A percentile compares a stretch with the other conserved stretches of the same genome.
phyloP scores from a whole-genome alignment of 2,329 filamentous ascomycete species.

The Phoma herbarum region DNA sequence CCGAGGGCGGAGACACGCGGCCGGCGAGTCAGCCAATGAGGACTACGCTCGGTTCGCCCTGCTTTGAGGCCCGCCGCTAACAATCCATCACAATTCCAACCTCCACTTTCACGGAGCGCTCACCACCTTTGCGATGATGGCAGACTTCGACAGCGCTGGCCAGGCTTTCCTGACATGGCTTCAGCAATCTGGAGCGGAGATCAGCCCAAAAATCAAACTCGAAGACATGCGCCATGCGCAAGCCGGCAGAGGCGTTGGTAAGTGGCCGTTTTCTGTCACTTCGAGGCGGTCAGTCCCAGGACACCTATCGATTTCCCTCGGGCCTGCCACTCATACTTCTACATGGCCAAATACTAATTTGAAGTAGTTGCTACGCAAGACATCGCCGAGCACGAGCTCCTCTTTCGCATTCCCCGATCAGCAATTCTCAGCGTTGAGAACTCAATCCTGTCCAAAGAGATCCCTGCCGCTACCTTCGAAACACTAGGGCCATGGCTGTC shows the following conservation, averaged over 20 bases:
- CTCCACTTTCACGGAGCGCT: slow-evolving; percentile 19
- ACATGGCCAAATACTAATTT: slow-evolving; percentile 21
- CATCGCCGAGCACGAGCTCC: slow-evolving; percentile 76
- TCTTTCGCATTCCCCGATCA: slow-evolving; percentile 80
- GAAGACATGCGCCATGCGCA: slow-evolving; percentile 64
- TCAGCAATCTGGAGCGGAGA: slow-evolving; percentile 58
- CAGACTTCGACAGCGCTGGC: slow-evolving; percentile 55
- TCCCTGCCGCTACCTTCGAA: slow-evolving; percentile 52
- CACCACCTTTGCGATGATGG: slow-evolving; percentile 29
- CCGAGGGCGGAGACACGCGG: not conserved
- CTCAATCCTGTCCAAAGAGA: slow-evolving; percentile 68
- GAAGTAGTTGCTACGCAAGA: slow-evolving; percentile 72
- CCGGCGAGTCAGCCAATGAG: slow-evolving; percentile 29
- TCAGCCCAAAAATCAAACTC: slow-evolving; percentile 67
- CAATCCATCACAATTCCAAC: slow-evolving; percentile 32
- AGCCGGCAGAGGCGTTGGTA: slow-evolving; percentile 71
- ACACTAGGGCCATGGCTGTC: slow-evolving; percentile 60
- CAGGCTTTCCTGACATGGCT: slow-evolving; percentile 68
- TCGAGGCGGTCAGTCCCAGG: not conserved
- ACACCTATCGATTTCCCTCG: not conserved
- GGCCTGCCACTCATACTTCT: not conserved
- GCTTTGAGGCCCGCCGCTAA: slow-evolving; percentile 25
- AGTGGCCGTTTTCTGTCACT: slow-evolving; percentile 41
- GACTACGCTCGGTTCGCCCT: slow-evolving; percentile 33
- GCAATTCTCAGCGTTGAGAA: slow-evolving; percentile 77